phyloP scores from a whole-genome alignment of 2,329 filamentous ascomycete species.

The Xylariomycetidae sp. region DNA sequence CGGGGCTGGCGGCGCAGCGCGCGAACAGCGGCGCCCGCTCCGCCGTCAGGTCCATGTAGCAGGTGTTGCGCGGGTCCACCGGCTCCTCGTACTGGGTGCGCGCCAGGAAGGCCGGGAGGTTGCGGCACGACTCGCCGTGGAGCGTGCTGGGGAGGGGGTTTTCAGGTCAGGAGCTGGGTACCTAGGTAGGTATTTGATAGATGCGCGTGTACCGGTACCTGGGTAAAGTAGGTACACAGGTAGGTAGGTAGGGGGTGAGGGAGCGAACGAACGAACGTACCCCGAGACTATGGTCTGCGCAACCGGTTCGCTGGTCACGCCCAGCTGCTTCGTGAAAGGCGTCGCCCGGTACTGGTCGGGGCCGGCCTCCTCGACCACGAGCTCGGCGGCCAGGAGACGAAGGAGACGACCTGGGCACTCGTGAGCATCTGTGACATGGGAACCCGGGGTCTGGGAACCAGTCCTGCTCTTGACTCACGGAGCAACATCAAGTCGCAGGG shows the following conservation, averaged over 20 bases:
- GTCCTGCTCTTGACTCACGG: slow-evolving; percentile 5
- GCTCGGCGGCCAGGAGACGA: slow-evolving; percentile 7
- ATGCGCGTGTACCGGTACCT: no score
- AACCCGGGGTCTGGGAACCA: no score
- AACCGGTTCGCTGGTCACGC: slow-evolving; percentile 3
- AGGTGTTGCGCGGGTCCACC: slow-evolving; percentile 21
- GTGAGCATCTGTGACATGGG: no score
- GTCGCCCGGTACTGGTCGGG: slow-evolving; percentile 8
- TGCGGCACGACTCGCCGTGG: slow-evolving; percentile 23
- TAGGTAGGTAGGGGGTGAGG: no score
- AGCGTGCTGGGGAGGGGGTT: slow-evolving; percentile 18
- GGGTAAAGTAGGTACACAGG: no score
- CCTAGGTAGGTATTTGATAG: no score
- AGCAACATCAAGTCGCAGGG: slow-evolving; percentile 8
- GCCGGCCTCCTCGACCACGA: slow-evolving; percentile 8
- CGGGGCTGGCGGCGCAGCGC: slow-evolving; percentile 23
- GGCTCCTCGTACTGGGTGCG: slow-evolving; percentile 29
- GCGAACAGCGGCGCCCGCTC: slow-evolving; percentile 28
- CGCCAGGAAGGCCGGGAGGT: slow-evolving; percentile 27
- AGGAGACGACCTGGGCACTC: slow-evolving; percentile 10
- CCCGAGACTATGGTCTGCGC: slow-evolving; percentile 8
- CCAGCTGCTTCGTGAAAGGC: slow-evolving; percentile 6
- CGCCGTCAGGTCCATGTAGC: no score
- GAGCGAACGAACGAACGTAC: slow-evolving; percentile 1
- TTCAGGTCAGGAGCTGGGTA: slow-evolving; percentile 1